Conservation (phyloP, 345 rosid genomes). For the Mangifera indica region DNA sequence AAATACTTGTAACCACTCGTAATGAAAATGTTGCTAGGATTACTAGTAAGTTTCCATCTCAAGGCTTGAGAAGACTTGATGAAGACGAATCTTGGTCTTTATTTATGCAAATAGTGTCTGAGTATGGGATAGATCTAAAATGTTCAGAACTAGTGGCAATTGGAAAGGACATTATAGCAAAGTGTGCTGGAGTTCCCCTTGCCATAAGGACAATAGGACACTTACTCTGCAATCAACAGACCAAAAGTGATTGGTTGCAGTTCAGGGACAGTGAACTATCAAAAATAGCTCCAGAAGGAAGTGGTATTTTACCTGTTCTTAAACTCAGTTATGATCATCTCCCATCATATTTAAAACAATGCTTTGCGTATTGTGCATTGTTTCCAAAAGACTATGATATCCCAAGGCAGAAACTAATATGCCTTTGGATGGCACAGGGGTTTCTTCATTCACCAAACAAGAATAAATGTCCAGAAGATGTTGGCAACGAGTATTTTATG, state of each 20-base stretch:
- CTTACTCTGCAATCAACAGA: constrained; percentile 8
- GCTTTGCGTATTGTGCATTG: constrained; percentile 41
- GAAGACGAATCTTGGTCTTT: constrained; percentile 10
- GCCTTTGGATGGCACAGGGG: constrained; percentile 31
- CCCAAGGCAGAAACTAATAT: constrained; percentile 15
- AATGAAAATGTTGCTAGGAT: background rate
- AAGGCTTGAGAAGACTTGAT: background rate
- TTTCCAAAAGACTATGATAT: constrained; percentile 31
- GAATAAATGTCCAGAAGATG: constrained; percentile 6
- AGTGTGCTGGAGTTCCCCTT: constrained; percentile 27
- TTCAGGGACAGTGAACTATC: constrained; percentile 11
- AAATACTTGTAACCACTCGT: constrained; percentile 8
- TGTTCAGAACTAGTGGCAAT: background rate
- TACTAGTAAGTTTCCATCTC: background rate
- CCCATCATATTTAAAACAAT: constrained; percentile 38
- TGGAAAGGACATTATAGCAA: constrained; percentile 21
- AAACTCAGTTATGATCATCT: constrained; percentile 36
- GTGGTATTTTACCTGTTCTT: constrained; percentile 21
- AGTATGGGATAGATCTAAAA: constrained; percentile 1
- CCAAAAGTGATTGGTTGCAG: constrained; percentile 20
- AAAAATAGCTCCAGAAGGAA: background rate
- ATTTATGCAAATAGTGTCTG: constrained; percentile 1
- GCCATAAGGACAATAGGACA: constrained; percentile 25
- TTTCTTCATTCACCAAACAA: background rate
- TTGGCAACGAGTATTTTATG: constrained; percentile 15